Evolutionary conservation across 176 grass and related monocot genomes (phyloP).

Genomic region (Oryza glumipatula): DNA sequence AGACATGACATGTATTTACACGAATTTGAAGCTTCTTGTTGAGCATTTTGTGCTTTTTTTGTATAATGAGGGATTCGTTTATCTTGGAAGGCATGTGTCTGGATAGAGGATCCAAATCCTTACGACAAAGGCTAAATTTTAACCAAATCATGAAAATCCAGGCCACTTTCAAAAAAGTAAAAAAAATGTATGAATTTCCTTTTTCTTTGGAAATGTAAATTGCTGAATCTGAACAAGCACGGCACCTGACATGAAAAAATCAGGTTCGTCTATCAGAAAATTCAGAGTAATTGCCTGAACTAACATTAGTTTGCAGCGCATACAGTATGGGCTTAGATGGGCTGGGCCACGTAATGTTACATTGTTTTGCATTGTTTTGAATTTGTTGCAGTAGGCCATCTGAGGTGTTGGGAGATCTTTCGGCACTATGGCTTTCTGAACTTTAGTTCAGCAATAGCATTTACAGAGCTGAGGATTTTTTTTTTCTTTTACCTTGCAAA

Average conservation of each 20-base stretch:
- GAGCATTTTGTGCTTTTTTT: conserved; percentile 18
- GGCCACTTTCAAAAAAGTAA: background rate
- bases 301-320: too few relatives aligned
- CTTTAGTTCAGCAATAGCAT: too few relatives aligned
- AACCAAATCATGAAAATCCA: background rate
- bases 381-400: too few relatives aligned
- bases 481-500: too few relatives aligned
- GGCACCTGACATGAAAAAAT: background rate
- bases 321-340: too few relatives aligned
- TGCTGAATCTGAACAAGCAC: background rate
- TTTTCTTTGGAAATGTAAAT: background rate
- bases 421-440: too few relatives aligned
- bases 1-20: conserved; percentile 23
- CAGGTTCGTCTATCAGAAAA: background rate
- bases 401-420: too few relatives aligned
- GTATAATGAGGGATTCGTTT: background rate
- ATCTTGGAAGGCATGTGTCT: background rate
- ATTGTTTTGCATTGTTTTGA: too few relatives aligned
- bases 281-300: background rate
- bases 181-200: background rate
- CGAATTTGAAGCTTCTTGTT: conserved; percentile 20
- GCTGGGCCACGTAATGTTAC: too few relatives aligned
- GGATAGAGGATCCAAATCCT: background rate
- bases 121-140: background rate
- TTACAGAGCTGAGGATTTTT: too few relatives aligned